A percentile compares a stretch with the other conserved stretches of the same genome.
phyloP scores from a whole-genome alignment of 495 filamentous ascomycete species.

The Glutinoglossum americanum region DNA sequence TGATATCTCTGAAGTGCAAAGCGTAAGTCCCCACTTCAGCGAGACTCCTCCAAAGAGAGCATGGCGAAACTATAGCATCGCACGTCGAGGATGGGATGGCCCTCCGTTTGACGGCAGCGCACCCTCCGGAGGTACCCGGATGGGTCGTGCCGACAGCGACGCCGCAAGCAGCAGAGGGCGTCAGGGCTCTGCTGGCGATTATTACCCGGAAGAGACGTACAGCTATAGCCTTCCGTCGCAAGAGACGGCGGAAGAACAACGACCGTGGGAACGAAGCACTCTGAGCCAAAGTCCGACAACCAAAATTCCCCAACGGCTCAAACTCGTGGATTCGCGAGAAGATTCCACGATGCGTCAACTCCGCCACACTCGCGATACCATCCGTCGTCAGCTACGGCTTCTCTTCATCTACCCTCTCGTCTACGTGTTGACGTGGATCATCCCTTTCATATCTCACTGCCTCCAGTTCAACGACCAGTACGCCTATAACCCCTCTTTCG shows the following conservation, averaged over 20 bases:
- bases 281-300: background rate
- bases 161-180: background rate
- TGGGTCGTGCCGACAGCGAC: background rate
- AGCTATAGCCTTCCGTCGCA: background rate
- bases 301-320: background rate
- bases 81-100: background rate
- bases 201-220: background rate
- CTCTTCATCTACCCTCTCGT: constrained; percentile 51
- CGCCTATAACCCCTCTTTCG: constrained; percentile 26
- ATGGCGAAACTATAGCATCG: background rate
- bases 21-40: background rate
- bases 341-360: background rate
- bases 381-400: constrained; percentile 41
- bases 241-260: background rate
- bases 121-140: background rate
- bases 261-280: background rate
- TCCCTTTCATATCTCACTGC: constrained; percentile 44
- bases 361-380: constrained; percentile 24
- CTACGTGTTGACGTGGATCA: constrained; percentile 50
- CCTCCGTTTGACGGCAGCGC: background rate
- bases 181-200: background rate
- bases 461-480: constrained; percentile 34
- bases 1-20: background rate
- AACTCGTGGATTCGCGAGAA: background rate
- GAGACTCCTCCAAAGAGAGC: background rate